A percentile compares a stretch with the other conserved stretches of the same genome.
Conservation (phyloP, 2,329 filamentous ascomycete species). For the Cephalotrichum gorgonifer region DNA sequence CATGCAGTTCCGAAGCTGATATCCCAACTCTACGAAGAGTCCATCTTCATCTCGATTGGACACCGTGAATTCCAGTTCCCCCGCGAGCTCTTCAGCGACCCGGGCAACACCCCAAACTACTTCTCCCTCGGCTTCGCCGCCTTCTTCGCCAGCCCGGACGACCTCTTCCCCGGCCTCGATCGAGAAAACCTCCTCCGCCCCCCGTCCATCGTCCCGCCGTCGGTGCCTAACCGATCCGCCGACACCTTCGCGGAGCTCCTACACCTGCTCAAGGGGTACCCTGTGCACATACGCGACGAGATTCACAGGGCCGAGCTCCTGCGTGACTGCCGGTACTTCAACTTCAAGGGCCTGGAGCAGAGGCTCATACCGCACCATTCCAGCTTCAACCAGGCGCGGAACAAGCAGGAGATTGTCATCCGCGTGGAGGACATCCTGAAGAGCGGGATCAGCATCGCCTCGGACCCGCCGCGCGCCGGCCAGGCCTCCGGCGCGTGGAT, state of each 20-base stretch:
- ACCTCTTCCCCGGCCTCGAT: conserved; percentile 79
- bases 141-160: conserved; percentile 71
- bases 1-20: conserved; percentile 70
- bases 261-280: conserved; percentile 74
- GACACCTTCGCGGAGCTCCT: conserved; percentile 76
- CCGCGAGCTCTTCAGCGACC: conserved; percentile 72
- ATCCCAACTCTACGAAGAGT: conserved; percentile 81
- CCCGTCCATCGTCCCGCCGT: conserved; percentile 74
- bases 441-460: conserved; percentile 61
- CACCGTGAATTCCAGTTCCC: conserved; percentile 82
- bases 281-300: conserved; percentile 64
- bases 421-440: conserved; percentile 82
- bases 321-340: conserved; percentile 83
- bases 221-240: conserved; percentile 71
- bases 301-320: conserved; percentile 68
- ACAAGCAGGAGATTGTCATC: conserved; percentile 65
- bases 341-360: conserved; percentile 86
- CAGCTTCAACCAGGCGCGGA: conserved; percentile 60
- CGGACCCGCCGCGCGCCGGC: conserved; percentile 24
- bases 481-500: conserved; percentile 41
- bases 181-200: conserved; percentile 71
- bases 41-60: conserved; percentile 87
- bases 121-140: conserved; percentile 84
- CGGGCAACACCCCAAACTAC: conserved; percentile 90
- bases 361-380: conserved; percentile 69